Evolutionary conservation across 1,284 basidiomycete species (phyloP).

Genomic region (Gymnopus androsaceus): DNA sequence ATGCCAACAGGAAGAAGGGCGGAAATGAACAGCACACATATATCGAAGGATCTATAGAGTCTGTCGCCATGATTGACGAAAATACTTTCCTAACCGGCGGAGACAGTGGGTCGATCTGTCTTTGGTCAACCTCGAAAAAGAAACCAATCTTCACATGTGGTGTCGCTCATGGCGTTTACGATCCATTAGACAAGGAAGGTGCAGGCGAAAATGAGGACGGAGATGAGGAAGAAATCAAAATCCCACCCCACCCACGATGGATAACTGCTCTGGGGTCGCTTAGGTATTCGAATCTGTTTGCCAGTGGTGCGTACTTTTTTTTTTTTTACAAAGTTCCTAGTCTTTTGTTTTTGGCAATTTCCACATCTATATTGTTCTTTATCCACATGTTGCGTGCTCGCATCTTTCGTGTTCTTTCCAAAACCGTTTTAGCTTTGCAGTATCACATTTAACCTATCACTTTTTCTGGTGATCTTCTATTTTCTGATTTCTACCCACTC

Average conservation of each 20-base stretch:
- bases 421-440: not conserved
- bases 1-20: constrained; percentile 20
- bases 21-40: constrained; percentile 53
- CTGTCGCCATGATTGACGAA: constrained; percentile 94
- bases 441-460: not conserved
- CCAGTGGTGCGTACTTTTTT: constrained; percentile 64
- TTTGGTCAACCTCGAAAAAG: constrained; percentile 96
- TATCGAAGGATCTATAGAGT: constrained; percentile 91
- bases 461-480: not conserved
- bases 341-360: no score
- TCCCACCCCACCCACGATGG: constrained; percentile 67
- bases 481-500: constrained; percentile 12
- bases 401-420: not conserved
- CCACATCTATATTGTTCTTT: not conserved
- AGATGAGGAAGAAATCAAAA: not conserved
- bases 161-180: constrained; percentile 85
- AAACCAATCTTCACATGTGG: constrained; percentile 88
- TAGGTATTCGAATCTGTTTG: constrained; percentile 90
- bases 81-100: constrained; percentile 91
- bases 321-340: no score
- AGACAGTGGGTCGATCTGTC: constrained; percentile 92
- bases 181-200: constrained; percentile 74
- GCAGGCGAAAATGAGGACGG: constrained; percentile 51
- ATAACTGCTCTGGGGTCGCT: constrained; percentile 84
- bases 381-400: not conserved